These are phyloP conservation scores for Fragaria nilgerrensis DNA, from an alignment of 306 rosid genomes.

Conservation along the genomic window DNA sequence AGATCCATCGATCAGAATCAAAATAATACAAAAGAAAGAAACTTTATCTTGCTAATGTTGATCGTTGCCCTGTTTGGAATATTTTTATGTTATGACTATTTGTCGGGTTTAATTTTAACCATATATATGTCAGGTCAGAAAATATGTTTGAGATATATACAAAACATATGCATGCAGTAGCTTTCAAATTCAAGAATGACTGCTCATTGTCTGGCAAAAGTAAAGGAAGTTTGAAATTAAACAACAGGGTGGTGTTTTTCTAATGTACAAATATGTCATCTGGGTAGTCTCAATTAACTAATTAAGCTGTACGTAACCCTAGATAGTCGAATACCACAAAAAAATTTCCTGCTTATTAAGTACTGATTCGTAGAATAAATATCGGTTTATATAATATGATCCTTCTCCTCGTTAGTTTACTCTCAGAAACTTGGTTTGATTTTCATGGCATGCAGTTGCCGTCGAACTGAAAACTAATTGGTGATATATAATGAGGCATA, in stretches of 20 bases:
- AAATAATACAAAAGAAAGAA: neutral
- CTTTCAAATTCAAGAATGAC: slow-evolving; percentile 33
- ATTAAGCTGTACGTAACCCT: too few relatives aligned
- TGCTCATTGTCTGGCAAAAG: slow-evolving; percentile 23
- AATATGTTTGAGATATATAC: neutral
- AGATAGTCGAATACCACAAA: neutral
- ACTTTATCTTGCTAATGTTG: neutral
- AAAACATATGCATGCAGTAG: neutral
- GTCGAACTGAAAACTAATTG: neutral
- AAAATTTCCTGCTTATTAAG: neutral
- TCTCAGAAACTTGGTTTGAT: neutral
- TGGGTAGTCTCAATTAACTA: neutral
- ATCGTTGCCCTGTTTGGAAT: neutral
- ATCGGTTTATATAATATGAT: neutral
- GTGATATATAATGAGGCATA: neutral
- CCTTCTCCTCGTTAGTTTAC: neutral
- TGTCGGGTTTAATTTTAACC: neutral
- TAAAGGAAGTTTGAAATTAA: slow-evolving; percentile 29
- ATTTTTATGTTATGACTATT: neutral
- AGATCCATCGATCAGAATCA: neutral
- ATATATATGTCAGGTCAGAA: neutral
- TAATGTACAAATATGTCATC: neutral
- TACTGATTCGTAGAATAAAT: neutral
- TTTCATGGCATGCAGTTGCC: too few relatives aligned
- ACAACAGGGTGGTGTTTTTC: neutral